Evolutionary conservation across 2,329 filamentous ascomycete species (phyloP), one percentile per base, ranked within the genome.

Genomic region (Trichoderma koningii): DNA sequence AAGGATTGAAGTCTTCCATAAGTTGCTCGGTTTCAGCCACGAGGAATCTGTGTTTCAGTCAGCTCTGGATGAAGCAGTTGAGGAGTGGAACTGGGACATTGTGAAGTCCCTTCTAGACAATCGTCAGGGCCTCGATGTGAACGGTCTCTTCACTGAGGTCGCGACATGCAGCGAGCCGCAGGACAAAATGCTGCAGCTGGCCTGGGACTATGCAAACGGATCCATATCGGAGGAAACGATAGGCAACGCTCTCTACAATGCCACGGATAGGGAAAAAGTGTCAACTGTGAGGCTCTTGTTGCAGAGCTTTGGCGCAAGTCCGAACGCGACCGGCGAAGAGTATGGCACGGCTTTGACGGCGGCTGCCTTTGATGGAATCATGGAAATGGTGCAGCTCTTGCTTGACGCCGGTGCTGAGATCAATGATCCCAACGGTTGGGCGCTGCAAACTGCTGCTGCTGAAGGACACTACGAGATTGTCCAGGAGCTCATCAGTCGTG

Each of bases 1-100:
- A n/a, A 72, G 76, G n/a, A 51, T 77, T 1, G 78, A 80, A 41
- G 74, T 77, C 0, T 75, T 80, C 65, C 77, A 76, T n/a, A 72
- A 73, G 30, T 67, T 80, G 0, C 71, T 80, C 5, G 67, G 61
- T 4, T 67, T 72, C 38, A 53, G 74, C 6, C 76, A 79, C 17
- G 67, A 67, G 0, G 64, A 69, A 12, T 48, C 73, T 7, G 73
- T 71, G 12, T 76, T 76, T 23, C 77, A 80, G 51, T 30, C 61
- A 0, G 76, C 78, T 3, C 69, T 80, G 0, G 68, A 76, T 3
- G 68, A 65, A 1, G 77, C 78, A 0, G 71, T 75, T 0, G 65
- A 66, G 0, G 72, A 75, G 42, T 72, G 70, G 30, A 76, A 79
- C 15, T 80, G 76, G 77, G 78, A 78, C 1, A 74, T 79, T 6